Evolutionary conservation across 306 rosid species (phyloP).

Genomic region (Rubus parviflorus): DNA sequence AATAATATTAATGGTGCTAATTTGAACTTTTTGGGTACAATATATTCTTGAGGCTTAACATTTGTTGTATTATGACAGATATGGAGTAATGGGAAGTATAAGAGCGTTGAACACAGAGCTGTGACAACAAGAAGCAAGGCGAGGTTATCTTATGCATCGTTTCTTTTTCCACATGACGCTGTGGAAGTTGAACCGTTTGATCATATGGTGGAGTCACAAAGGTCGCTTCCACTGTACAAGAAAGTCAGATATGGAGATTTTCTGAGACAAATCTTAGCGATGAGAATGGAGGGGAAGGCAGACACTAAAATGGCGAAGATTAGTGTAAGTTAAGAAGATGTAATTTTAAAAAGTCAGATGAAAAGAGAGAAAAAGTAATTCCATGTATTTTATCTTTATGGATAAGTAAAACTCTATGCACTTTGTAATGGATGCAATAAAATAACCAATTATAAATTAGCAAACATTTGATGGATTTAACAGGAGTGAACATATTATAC

Average conservation of each 20-base stretch:
- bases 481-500: too few species aligned
- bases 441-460: too few species aligned
- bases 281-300: constrained; percentile 32
- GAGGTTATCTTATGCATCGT: constrained; percentile 25
- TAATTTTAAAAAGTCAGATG: not conserved
- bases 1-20: too few species aligned
- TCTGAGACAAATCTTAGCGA: constrained; percentile 21
- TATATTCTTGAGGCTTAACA: too few species aligned
- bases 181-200: constrained; percentile 39
- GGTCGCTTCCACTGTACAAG: constrained; percentile 21
- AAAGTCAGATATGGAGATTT: constrained; percentile 36
- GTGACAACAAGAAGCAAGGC: constrained; percentile 23
- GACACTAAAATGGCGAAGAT: constrained; percentile 24
- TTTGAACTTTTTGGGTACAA: too few species aligned
- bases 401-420: too few species aligned
- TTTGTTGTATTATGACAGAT: constrained; percentile 17
- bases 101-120: constrained; percentile 40
- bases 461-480: too few species aligned
- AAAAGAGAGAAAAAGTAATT: too few species aligned
- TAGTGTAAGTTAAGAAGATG: not conserved
- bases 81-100: constrained; percentile 46
- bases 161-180: constrained; percentile 28
- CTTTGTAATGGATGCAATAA: too few species aligned
- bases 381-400: too few species aligned
- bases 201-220: constrained; percentile 22